A percentile compares a stretch with the other conserved stretches of the same genome.
Evolutionary conservation across 2,329 filamentous ascomycete genomes (phyloP).

Genomic region (Arthrobotrys megalospora): DNA sequence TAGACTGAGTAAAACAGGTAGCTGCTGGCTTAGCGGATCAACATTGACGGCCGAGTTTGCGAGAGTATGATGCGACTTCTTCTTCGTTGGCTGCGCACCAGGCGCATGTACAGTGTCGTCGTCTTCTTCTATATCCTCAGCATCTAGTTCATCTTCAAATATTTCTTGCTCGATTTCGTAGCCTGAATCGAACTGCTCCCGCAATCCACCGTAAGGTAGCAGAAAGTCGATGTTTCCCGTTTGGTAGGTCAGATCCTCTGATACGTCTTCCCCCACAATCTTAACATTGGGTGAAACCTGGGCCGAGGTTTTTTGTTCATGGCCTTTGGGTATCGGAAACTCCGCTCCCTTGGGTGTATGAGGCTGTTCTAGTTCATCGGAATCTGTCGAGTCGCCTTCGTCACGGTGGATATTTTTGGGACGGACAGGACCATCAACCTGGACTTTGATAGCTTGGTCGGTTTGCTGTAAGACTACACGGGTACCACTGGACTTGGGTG

Average conservation of each 20-base stretch:
- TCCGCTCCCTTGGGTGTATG: constrained; percentile 52
- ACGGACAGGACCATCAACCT: constrained; percentile 26
- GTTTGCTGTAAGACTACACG: constrained; percentile 49
- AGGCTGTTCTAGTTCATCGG: constrained; percentile 49
- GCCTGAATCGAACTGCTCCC: constrained; percentile 54
- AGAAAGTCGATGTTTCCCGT: constrained; percentile 54
- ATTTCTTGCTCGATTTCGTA: constrained; percentile 58
- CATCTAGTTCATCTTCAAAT: constrained; percentile 41
- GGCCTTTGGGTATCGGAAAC: constrained; percentile 35
- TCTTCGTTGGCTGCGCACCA: constrained; percentile 30
- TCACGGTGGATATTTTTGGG: constrained; percentile 32
- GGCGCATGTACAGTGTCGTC: constrained; percentile 50
- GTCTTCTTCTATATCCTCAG: constrained; percentile 36
- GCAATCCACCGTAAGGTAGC: constrained; percentile 50
- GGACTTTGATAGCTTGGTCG: constrained; percentile 45
- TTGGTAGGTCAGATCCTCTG: constrained; percentile 41
- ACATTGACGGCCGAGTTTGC: constrained; percentile 51
- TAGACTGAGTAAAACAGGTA: constrained; percentile 45
- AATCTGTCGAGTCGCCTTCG: constrained; percentile 48
- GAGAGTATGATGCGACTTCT: constrained; percentile 36
- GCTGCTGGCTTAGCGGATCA: constrained; percentile 53
- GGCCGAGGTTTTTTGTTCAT: constrained; percentile 29
- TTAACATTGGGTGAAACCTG: constrained; percentile 50
- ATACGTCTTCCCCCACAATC: constrained; percentile 53
- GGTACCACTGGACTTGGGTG: constrained; percentile 53